phyloP scores from a whole-genome alignment of 2,329 filamentous ascomycete species.

The Scytalidium sp. region DNA sequence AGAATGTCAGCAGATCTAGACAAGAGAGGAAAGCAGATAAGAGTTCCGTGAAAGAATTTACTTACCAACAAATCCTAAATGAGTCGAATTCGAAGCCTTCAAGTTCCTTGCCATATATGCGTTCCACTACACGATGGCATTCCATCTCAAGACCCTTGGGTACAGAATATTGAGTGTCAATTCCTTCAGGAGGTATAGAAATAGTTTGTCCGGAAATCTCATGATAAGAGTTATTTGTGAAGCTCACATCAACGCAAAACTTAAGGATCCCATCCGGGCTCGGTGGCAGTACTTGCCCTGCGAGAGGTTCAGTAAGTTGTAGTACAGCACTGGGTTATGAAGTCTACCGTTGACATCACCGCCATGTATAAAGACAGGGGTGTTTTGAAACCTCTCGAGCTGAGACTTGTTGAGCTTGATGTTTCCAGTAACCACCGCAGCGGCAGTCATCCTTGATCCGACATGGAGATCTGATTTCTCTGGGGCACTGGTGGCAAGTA shows the following conservation, averaged over 20 bases:
- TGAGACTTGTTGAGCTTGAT: conserved; percentile 43
- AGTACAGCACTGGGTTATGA: background rate
- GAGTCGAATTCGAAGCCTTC: conserved; percentile 36
- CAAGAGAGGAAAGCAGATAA: too few species aligned
- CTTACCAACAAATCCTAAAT: conserved; percentile 46
- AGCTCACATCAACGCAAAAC: conserved; percentile 58
- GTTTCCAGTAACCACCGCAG: conserved; percentile 50
- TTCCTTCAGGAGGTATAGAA: conserved; percentile 44
- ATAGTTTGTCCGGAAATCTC: conserved; percentile 47
- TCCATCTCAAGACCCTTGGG: conserved; percentile 40
- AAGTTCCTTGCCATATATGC: conserved; percentile 39
- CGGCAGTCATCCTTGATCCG: conserved; percentile 52
- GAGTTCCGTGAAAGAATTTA: background rate
- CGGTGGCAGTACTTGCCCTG: conserved; percentile 37
- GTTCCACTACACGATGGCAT: conserved; percentile 34
- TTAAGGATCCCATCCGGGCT: conserved; percentile 51
- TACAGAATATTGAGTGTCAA: conserved; percentile 35
- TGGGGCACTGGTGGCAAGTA: conserved; percentile 50
- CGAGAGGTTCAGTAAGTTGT: background rate
- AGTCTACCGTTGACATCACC: conserved; percentile 38
- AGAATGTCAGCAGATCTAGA: conserved; percentile 31
- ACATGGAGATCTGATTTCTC: conserved; percentile 48
- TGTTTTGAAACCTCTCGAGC: conserved; percentile 41
- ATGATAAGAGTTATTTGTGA: conserved; percentile 49
- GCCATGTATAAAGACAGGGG: conserved; percentile 52